Conservation (phyloP, 2,329 filamentous ascomycete species). For the Verticillium dahliae region DNA sequence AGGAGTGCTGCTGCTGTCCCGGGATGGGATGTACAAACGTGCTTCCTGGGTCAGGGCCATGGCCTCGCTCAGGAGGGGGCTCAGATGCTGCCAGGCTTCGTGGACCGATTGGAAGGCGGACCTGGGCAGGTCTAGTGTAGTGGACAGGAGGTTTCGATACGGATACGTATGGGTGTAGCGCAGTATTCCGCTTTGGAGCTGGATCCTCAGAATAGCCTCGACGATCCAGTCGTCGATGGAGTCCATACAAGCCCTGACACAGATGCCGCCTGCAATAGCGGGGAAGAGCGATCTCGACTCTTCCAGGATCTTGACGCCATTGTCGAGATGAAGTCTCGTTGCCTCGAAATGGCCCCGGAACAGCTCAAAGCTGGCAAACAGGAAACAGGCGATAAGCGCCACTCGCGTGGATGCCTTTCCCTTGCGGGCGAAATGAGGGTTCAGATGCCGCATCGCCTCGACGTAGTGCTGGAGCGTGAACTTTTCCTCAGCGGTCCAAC, state of each 20-base stretch:
- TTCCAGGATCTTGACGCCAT: constrained; percentile 30
- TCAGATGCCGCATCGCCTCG: constrained; percentile 27
- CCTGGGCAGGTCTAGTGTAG: background rate
- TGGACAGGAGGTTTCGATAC: background rate
- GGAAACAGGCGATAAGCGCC: constrained; percentile 28
- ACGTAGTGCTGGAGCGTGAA: constrained; percentile 27
- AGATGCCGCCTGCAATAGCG: constrained; percentile 7
- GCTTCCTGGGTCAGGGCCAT: background rate
- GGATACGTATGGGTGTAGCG: background rate
- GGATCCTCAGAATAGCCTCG: constrained; percentile 29
- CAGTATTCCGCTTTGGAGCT: constrained; percentile 19
- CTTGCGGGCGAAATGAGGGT: constrained; percentile 21
- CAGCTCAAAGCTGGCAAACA: constrained; percentile 27
- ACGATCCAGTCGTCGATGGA: constrained; percentile 34
- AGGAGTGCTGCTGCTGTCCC: background rate
- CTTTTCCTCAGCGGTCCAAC: constrained; percentile 8
- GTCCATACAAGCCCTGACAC: constrained; percentile 9
- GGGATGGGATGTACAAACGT: background rate
- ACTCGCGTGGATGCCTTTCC: constrained; percentile 23
- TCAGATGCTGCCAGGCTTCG: constrained; percentile 4
- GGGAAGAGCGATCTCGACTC: background rate
- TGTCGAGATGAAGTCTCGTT: constrained; percentile 33
- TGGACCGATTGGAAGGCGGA: constrained; percentile 1
- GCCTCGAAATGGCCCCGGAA: constrained; percentile 27
- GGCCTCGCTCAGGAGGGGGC: background rate